Evolutionary conservation across 495 filamentous ascomycete genomes (phyloP).

Genomic region (Annulohypoxylon stygium): DNA sequence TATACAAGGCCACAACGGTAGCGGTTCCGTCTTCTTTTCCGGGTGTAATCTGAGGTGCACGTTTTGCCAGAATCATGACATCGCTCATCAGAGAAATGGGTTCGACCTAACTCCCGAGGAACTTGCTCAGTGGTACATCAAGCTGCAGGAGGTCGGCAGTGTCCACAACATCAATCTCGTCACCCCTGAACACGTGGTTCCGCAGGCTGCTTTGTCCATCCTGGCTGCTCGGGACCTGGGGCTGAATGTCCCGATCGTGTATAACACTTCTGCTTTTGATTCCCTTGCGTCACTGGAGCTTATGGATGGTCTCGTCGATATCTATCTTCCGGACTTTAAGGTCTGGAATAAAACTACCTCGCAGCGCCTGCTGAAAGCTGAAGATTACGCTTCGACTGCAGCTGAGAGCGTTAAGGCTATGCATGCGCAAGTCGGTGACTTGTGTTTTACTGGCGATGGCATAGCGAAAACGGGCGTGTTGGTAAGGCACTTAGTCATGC

Average conservation of each 20-base stretch:
- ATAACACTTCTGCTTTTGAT: slow-evolving; percentile 84
- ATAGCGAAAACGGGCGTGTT: slow-evolving; percentile 80
- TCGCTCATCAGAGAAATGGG: slow-evolving; percentile 78
- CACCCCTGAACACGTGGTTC: slow-evolving; percentile 80
- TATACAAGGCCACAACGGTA: slow-evolving; percentile 80
- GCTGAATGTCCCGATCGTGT: slow-evolving; percentile 76
- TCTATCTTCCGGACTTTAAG: slow-evolving; percentile 85
- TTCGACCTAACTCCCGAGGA: slow-evolving; percentile 81
- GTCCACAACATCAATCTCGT: slow-evolving; percentile 85
- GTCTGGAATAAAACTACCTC: slow-evolving; percentile 74
- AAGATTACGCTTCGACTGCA: slow-evolving; percentile 75
- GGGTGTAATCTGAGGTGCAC: slow-evolving; percentile 80
- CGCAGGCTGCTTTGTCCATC: slow-evolving; percentile 79
- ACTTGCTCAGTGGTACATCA: slow-evolving; percentile 81
- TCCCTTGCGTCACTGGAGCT: slow-evolving; percentile 73
- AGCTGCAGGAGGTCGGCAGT: slow-evolving; percentile 76
- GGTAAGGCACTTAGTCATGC: slow-evolving; percentile 83
- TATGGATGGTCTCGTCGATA: slow-evolving; percentile 80
- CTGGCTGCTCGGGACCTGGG: slow-evolving; percentile 75
- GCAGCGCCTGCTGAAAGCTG: slow-evolving; percentile 78
- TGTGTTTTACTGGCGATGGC: slow-evolving; percentile 80
- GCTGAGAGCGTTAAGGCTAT: slow-evolving; percentile 79
- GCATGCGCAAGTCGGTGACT: slow-evolving; percentile 80
- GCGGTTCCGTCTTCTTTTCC: slow-evolving; percentile 79
- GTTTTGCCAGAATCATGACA: slow-evolving; percentile 88